Percentiles rank a stretch among this genome's conserved stretches.
These are phyloP conservation scores for Pichia kudriavzevii DNA, from an alignment of 1,139 yeast species.

Conservation along the genomic window DNA sequence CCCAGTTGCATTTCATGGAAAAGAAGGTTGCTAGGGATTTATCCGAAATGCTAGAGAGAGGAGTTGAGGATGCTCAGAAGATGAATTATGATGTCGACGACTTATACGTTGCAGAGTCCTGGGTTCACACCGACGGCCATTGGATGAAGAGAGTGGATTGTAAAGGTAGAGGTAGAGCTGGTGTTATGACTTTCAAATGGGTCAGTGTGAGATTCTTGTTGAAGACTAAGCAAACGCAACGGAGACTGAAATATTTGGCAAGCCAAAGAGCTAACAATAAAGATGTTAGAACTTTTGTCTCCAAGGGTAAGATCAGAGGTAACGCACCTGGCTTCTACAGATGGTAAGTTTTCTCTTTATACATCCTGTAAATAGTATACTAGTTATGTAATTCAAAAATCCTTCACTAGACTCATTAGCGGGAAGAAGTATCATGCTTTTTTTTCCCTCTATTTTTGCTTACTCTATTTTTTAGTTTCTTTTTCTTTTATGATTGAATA, in stretches of 20 bases:
- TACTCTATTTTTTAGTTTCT: too few relatives aligned
- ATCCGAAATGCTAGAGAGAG: constrained; percentile 66
- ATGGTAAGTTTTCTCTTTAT: constrained; percentile 32
- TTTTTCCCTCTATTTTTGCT: too few relatives aligned
- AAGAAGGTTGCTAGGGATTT: constrained; percentile 77
- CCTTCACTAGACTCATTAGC: too few relatives aligned
- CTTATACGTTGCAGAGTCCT: constrained; percentile 70
- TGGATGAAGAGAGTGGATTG: constrained; percentile 68
- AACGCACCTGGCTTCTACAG: constrained; percentile 40
- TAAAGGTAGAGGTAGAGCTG: constrained; percentile 88
- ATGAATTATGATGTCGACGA: constrained; percentile 54
- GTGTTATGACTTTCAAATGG: constrained; percentile 67
- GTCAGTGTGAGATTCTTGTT: constrained; percentile 77
- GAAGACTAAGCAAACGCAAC: constrained; percentile 54
- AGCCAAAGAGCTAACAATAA: constrained; percentile 29
- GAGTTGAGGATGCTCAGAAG: constrained; percentile 59
- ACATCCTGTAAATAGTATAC: constrained; percentile 2
- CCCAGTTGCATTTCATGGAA: constrained; percentile 84
- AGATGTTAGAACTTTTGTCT: constrained; percentile 38
- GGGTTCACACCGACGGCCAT: constrained; percentile 88
- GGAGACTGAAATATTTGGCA: constrained; percentile 55
- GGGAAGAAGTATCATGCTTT: too few relatives aligned
- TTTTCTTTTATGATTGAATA: too few relatives aligned
- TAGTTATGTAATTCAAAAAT: too few relatives aligned
- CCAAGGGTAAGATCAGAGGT: constrained; percentile 38